phyloP scores from a whole-genome alignment of 441 rosid genomes.

The Corymbia calophylla region DNA sequence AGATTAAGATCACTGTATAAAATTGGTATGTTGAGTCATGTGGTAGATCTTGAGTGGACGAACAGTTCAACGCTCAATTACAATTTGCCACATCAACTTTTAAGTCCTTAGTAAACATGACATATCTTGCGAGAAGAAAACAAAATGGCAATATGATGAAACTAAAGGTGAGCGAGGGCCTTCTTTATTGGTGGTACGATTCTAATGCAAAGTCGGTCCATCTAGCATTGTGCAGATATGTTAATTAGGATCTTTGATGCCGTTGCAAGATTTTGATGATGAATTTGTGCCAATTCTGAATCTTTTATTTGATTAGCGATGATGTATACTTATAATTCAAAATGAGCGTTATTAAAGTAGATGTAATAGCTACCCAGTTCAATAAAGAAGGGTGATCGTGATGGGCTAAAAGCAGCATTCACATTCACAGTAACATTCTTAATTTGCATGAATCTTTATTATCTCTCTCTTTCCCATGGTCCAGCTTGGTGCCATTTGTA shows the following conservation, averaged over 20 bases:
- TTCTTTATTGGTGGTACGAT: not conserved
- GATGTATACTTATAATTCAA: not conserved
- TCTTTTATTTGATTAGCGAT: not conserved
- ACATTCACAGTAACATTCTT: not conserved
- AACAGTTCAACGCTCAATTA: not conserved
- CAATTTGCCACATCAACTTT: not conserved
- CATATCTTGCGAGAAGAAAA: not conserved
- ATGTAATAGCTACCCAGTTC: accelerated
- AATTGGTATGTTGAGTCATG: not conserved
- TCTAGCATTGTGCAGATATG: not conserved
- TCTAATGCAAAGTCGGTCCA: not conserved
- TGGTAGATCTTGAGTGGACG: not conserved
- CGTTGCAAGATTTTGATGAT: not conserved
- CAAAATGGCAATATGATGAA: not conserved
- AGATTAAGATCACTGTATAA: not conserved
- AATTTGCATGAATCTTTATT: not conserved
- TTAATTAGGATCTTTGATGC: not conserved
- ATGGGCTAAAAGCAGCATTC: not conserved
- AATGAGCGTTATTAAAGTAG: not conserved
- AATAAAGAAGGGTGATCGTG: not conserved
- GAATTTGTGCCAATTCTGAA: not conserved
- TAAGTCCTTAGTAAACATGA: not conserved
- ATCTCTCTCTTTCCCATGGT: not conserved
- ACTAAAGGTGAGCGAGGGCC: not conserved
- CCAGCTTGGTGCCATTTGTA: not conserved